Percentiles rank a stretch among this genome's conserved stretches.
These are phyloP conservation scores for Fusarium coicis DNA, from an alignment of 2,329 filamentous ascomycete genomes.

Conservation along the genomic window DNA sequence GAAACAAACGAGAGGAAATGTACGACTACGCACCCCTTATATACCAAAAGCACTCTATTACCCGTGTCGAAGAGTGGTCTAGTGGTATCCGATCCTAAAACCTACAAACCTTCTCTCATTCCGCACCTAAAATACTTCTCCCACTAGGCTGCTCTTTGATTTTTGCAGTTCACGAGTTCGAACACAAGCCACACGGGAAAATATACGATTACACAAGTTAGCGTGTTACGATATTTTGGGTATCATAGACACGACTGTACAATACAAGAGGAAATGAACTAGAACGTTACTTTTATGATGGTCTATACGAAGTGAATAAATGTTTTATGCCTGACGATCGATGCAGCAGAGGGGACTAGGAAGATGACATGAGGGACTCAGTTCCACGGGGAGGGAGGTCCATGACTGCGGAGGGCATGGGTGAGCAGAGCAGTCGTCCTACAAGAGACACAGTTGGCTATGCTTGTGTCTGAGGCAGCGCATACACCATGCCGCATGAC, in stretches of 20 bases:
- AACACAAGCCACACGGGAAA: background rate
- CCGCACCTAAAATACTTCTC: background rate
- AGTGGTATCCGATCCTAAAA: background rate
- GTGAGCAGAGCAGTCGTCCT: background rate
- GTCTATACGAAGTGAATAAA: background rate
- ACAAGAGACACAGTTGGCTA: no score
- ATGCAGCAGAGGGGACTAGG: background rate
- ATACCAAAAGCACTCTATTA: background rate
- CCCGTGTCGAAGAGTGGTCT: background rate
- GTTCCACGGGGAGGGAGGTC: background rate
- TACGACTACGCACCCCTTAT: conserved; percentile 17
- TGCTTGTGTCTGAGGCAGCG: background rate
- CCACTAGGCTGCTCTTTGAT: background rate
- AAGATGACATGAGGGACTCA: background rate
- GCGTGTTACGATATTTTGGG: background rate
- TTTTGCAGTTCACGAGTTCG: background rate
- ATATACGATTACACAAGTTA: conserved; percentile 38
- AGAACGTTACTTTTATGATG: background rate
- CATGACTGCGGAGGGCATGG: no score
- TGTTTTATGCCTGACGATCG: no score
- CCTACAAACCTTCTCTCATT: background rate
- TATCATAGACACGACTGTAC: conserved; percentile 39
- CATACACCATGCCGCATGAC: background rate
- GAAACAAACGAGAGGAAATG: conserved; percentile 10
- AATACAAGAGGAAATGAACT: conserved; percentile 35